Base-by-base conservation (phyloP, 148 eudicot species). In the Vaccinium macrocarpon region DNA sequence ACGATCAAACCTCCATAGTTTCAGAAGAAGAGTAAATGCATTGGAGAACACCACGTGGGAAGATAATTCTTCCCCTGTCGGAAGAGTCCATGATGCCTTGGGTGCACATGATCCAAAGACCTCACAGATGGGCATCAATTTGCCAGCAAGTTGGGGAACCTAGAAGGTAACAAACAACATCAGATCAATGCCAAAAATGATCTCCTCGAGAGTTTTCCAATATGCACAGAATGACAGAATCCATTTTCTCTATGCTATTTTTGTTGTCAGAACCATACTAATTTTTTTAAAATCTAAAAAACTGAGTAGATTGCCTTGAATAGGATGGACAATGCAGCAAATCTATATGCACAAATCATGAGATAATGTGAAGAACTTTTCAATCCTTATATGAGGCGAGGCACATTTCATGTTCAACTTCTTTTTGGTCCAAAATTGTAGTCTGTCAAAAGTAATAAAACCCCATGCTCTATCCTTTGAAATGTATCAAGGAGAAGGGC, bases 131-230 rank as follows among this genome's bases (percentile, higher is more conserved):
- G 98, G 96, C 95, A 97, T 97, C 91, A 97, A 91, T 82, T 92
- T 92, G 81, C 92, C 99, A n/a, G 97, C 99, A 90, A 97, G 97
- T 84, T 93, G 96, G 70, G 99, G 99, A 85, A 95, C 93, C 99
- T 97, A 91, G 72, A 88, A 84, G n/a, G 62, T n/a, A 72, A 35
- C 15, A 71, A 15, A 29, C 5, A 84, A 72, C 23, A 76, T 77
- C 56, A 80, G 81, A 85, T 78, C 13, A 82, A 15, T 48, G 78
- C 19, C 50, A 56, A 82, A 55, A 29, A 48, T 32, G 49, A 53
- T n/a, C 4, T 18, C 15, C 8, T 11, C 12, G 73, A 23, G 32
- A 18, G 8, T 81, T 62, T 23, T 21, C 29, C 52, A 81, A n/a
- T 18, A 72, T 38, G 15, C 32, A 71, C 35, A 70, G 9, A 70